These are phyloP conservation scores for Leersia perrieri DNA, from an alignment of 176 grass and related monocot species.

Conservation along the genomic window DNA sequence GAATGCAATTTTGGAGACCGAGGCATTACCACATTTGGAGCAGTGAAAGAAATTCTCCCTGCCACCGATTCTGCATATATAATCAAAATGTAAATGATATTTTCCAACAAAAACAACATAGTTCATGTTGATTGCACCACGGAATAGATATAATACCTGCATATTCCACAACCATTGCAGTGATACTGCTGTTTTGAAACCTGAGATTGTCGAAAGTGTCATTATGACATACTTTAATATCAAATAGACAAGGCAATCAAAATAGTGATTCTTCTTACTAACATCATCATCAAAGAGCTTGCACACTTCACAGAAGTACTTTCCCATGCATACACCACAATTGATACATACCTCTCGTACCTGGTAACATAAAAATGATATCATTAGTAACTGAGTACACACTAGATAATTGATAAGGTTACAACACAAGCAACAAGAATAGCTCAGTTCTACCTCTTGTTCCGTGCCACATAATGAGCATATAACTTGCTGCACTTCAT, in stretches of 20 bases:
- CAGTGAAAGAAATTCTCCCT: conserved; percentile 94
- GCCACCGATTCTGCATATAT: conserved; percentile 76
- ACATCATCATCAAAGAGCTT: conserved; percentile 99
- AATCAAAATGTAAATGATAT: conserved; percentile 2
- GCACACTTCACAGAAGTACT: conserved; percentile 87
- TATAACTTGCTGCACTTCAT: conserved; percentile 71
- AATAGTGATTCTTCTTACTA: conserved; percentile 29
- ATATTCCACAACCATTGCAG: conserved; percentile 87
- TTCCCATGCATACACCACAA: conserved; percentile 84
- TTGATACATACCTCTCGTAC: conserved; percentile 70
- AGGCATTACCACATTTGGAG: conserved; percentile 71
- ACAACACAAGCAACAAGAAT: background rate
- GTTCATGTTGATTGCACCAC: background rate
- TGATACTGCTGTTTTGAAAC: conserved; percentile 93
- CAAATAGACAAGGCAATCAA: conserved; percentile 13
- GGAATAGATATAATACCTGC: conserved; percentile 48
- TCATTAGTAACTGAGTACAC: conserved; percentile 12
- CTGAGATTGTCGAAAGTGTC: conserved; percentile 41
- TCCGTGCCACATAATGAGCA: conserved; percentile 79
- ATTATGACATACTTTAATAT: background rate
- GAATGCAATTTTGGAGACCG: conserved; percentile 4
- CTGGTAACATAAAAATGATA: conserved; percentile 47
- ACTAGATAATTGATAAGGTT: background rate
- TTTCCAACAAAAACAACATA: conserved; percentile 10
- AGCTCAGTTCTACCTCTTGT: conserved; percentile 62